Percentiles rank a stretch among this genome's conserved stretches.
phyloP scores from a whole-genome alignment of 140 eudicot genomes.

The Stevia rebaudiana region DNA sequence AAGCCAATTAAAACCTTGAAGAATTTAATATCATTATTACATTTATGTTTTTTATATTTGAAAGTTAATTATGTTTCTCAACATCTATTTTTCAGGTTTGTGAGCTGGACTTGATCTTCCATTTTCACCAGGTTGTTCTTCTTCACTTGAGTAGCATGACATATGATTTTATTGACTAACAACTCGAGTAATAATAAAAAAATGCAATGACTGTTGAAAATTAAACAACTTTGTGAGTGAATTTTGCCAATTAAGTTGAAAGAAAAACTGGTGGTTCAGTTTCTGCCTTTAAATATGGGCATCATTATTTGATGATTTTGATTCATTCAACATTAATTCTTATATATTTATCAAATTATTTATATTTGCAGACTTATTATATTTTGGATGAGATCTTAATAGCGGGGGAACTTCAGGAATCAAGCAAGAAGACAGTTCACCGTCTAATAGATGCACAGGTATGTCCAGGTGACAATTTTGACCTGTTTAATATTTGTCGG shows the following conservation, averaged over 20 bases:
- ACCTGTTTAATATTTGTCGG: background rate
- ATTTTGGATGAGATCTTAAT: conserved; percentile 84
- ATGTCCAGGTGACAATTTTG: background rate
- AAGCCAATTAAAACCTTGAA: conserved; percentile 32
- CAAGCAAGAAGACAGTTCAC: conserved; percentile 89
- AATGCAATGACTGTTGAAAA: no score
- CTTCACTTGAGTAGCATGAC: background rate
- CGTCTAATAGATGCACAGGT: conserved; percentile 92
- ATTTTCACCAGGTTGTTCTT: conserved; percentile 70
- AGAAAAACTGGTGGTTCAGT: background rate
- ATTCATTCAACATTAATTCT: background rate
- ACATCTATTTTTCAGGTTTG: conserved; percentile 57
- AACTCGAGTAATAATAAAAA: no score
- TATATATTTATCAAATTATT: background rate
- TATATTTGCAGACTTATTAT: conserved; percentile 73
- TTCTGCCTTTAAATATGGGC: background rate
- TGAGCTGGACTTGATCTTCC: conserved; percentile 90
- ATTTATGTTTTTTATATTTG: no score
- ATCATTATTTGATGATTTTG: background rate
- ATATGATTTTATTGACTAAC: no score
- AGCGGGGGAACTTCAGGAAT: conserved; percentile 97
- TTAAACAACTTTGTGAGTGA: no score
- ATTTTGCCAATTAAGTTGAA: background rate
- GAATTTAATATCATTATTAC: background rate
- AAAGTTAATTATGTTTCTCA: conserved; percentile 1